phyloP scores from a whole-genome alignment of 352 stramenopile species.

The Aphanomyces stellatus region DNA sequence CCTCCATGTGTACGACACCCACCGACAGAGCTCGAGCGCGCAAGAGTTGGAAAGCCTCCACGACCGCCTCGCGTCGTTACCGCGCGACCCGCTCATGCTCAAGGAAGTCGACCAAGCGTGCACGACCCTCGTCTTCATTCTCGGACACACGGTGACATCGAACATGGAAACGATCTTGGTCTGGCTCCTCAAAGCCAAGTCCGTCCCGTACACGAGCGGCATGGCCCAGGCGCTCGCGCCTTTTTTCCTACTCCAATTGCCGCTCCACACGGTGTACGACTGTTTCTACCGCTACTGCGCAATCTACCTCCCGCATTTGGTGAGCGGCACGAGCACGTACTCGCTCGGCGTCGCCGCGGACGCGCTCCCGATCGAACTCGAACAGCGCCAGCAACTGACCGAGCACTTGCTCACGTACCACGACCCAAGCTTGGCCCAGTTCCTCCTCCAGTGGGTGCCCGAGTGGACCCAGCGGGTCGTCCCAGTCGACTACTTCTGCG shows the following conservation, averaged over 20 bases:
- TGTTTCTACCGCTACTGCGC: slow-evolving; percentile 82
- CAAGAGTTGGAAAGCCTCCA: slow-evolving; percentile 73
- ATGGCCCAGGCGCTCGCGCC: slow-evolving; percentile 69
- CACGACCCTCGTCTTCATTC: slow-evolving; percentile 25
- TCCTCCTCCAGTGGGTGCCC: slow-evolving; percentile 60
- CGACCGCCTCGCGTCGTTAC: slow-evolving; percentile 47
- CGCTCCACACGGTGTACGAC: slow-evolving; percentile 71
- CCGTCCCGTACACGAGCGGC: slow-evolving; percentile 53
- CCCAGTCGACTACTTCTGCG: slow-evolving; percentile 41
- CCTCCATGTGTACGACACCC: slow-evolving; percentile 70
- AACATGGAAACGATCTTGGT: slow-evolving; percentile 66
- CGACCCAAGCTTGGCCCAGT: slow-evolving; percentile 52
- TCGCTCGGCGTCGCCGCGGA: too few species aligned
- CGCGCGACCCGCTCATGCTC: slow-evolving; percentile 46
- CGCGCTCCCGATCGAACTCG: not conserved
- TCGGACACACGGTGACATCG: slow-evolving; percentile 32
- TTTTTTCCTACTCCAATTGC: slow-evolving; percentile 64
- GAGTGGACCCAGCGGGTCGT: slow-evolving; percentile 14
- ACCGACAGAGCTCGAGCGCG: slow-evolving; percentile 55
- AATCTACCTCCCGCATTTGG: slow-evolving; percentile 59
- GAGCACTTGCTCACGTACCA: slow-evolving; percentile 73
- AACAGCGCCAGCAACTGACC: slow-evolving; percentile 49
- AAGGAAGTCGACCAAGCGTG: slow-evolving; percentile 47
- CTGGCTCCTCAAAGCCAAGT: slow-evolving; percentile 78
- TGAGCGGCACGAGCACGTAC: slow-evolving; percentile 26